Base-by-base conservation (phyloP, 306 rosid species). In the Vigna mungo region DNA sequence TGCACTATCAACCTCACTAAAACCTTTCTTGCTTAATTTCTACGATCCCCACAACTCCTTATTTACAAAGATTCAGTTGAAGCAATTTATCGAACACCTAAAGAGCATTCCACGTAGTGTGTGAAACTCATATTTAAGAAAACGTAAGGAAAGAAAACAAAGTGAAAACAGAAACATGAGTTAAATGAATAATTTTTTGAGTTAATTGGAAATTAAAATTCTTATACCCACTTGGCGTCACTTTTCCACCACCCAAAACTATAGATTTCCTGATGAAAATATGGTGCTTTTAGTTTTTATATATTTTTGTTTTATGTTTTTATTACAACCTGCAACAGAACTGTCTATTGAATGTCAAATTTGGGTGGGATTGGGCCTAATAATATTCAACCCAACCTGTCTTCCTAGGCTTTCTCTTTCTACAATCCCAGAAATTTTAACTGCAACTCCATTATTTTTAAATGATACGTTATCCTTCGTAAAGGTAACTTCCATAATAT, bases 41-140 rank as follows among this genome's bases (percentile, higher is more conserved):
- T 44, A 27, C 8, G 0, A 25, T 44, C 15, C 3, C 2, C 49
- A 12, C 11, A 44, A 44, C 15, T 11, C 71, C 14, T n/a, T 43
- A 20, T 20, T 20, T 30, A 60, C 9, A 79, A 44, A n/a, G n/a
- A 79, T 21, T 72, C 11, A n/a, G 4, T 8, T 41, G 55, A 46
- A 73, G 70, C 84, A 73, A 65, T 80, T 80, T 66, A 74, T 80
- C 79, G 36, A 73, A 55, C 75, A 80, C 36, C 37, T 66, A 56
- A 0, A 6, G 48, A 16, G 71, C 80, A 72, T 52, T 14, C 11
- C 14, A 44, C 16, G 5, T 4, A 44, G 49, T 44, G 15, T 44
- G 15, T 11, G 5, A 44, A 44, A 43, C 47, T 0, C 47, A 0
- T 2, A 12, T 8, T 11, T 13, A 13, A 44, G 15, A 12, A 44